Base-by-base conservation (phyloP, 2,329 filamentous ascomycete genomes). In the Ophiostoma himal-ulmi region DNA sequence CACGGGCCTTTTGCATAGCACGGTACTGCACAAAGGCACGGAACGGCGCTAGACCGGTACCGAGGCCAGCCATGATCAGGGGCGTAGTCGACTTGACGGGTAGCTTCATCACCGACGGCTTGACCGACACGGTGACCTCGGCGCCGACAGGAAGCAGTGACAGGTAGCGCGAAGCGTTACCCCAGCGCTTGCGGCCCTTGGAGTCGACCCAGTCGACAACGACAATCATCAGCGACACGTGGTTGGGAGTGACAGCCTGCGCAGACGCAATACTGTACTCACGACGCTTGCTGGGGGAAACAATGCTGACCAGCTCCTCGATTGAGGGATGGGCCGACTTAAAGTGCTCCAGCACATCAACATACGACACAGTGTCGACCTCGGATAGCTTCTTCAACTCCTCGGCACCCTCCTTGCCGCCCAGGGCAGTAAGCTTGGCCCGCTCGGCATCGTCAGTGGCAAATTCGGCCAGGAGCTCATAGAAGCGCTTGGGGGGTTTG, bases 231-330 rank as follows among this genome's bases (percentile, higher is more conserved):
- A 99, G 88, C 10, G 94, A 88, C 71, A 99, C 93, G n/a, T 88
- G 89, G 77, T 84, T 94, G 26, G 95, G 94, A 0, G 92, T 94
- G 57, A 98, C 94, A 76, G 94, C 93, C 82, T 99, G 95, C 70
- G 93, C 95, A 3, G 95, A 98, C 26, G 95, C 95, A 75, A 99
- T 98, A n/a, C 93, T 97, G 86, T 99, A 99, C 82, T 99, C 95
- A 76, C 95, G 88, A 72, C 95, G 92, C 86, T 99, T 99, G 83
- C 97, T 89, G 14, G 95, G 94, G 74, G 85, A 87, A 74, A 99
- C 91, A 73, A 99, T 93, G 77, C 89, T 90, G 73, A 91, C 87
- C 71, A 99, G 90, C 75, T 98, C 93, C 77, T 93, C 88, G 88
- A 98, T 95, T 72, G 84, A 84, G 6, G 94, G 95, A 76, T 90